Percentiles rank a stretch among this genome's conserved stretches.
These are phyloP conservation scores for Stemphylium beticola DNA, from an alignment of 2,329 filamentous ascomycete genomes.

Conservation along the genomic window DNA sequence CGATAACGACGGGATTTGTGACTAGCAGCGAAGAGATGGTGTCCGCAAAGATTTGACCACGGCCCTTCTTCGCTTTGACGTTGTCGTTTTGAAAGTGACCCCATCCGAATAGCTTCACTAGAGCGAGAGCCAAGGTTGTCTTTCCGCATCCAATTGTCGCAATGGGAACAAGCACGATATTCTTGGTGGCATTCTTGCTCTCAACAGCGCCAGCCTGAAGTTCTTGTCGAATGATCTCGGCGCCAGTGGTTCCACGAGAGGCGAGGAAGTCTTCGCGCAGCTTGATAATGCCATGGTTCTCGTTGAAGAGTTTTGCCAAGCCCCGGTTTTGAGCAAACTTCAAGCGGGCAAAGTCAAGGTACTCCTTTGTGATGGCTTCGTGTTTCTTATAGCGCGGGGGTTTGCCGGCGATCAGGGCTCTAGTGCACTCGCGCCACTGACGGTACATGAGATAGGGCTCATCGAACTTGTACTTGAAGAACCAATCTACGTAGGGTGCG, in stretches of 20 bases:
- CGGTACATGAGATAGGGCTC: slow-evolving; percentile 99
- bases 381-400: slow-evolving; percentile 85
- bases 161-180: slow-evolving; percentile 86
- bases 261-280: slow-evolving; percentile 86
- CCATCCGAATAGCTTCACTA: slow-evolving; percentile 85
- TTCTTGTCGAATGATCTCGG: slow-evolving; percentile 83
- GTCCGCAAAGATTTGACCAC: slow-evolving; percentile 78
- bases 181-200: slow-evolving; percentile 62
- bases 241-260: slow-evolving; percentile 82
- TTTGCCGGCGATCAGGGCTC: slow-evolving; percentile 78
- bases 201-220: slow-evolving; percentile 61
- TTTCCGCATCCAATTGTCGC: slow-evolving; percentile 97
- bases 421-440: slow-evolving; percentile 98
- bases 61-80: slow-evolving; percentile 75
- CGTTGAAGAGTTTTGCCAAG: slow-evolving; percentile 74
- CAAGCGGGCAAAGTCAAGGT: slow-evolving; percentile 79
- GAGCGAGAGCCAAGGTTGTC: slow-evolving; percentile 84
- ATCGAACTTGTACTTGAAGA: slow-evolving; percentile 99
- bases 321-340: slow-evolving; percentile 72
- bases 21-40: slow-evolving; percentile 70
- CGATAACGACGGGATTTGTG: slow-evolving; percentile 75
- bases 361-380: slow-evolving; percentile 86
- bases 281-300: slow-evolving; percentile 94
- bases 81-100: slow-evolving; percentile 97
- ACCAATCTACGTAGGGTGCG: slow-evolving; percentile 83